Percentiles rank a stretch among this genome's conserved stretches.
phyloP scores from a whole-genome alignment of 805 yeast genomes.

The Candida orba region DNA sequence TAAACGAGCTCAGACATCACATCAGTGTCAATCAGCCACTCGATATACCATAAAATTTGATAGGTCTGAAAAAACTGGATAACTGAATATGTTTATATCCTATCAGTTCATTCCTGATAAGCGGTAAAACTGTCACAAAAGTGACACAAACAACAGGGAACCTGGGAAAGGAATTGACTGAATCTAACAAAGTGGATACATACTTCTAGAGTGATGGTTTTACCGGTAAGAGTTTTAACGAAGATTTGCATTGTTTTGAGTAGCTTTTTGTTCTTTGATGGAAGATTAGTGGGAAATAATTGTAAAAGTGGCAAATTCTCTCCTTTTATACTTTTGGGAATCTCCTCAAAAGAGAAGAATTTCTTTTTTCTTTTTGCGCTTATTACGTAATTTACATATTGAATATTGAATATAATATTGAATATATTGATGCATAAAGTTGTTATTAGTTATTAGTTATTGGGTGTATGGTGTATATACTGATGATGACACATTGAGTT shows the following conservation, averaged over 20 bases:
- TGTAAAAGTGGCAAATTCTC: slow-evolving; percentile 7
- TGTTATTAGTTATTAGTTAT: too few species aligned
- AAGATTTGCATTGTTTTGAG: slow-evolving; percentile 67
- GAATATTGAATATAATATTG: too few species aligned
- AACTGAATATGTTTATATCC: neutral
- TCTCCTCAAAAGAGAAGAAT: neutral
- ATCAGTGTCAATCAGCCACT: too few species aligned
- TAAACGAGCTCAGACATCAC: too few species aligned
- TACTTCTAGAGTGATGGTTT: slow-evolving; percentile 74
- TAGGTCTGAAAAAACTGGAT: too few species aligned
- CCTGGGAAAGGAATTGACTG: neutral
- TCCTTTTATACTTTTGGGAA: neutral
- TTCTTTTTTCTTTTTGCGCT: too few species aligned
- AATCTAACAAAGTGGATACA: slow-evolving; percentile 10
- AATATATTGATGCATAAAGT: too few species aligned
- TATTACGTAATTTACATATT: too few species aligned
- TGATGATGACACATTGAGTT: too few species aligned
- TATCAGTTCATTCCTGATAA: neutral
- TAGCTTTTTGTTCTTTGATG: slow-evolving; percentile 6
- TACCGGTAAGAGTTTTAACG: slow-evolving; percentile 85
- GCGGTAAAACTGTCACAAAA: slow-evolving; percentile 6
- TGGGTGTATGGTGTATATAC: too few species aligned
- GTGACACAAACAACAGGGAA: neutral
- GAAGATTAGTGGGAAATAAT: neutral
- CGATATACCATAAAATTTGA: too few species aligned